A percentile compares a stretch with the other conserved stretches of the same genome.
phyloP scores from a whole-genome alignment of 2,329 filamentous ascomycete species.

The Paraconiothyrium brasiliense region DNA sequence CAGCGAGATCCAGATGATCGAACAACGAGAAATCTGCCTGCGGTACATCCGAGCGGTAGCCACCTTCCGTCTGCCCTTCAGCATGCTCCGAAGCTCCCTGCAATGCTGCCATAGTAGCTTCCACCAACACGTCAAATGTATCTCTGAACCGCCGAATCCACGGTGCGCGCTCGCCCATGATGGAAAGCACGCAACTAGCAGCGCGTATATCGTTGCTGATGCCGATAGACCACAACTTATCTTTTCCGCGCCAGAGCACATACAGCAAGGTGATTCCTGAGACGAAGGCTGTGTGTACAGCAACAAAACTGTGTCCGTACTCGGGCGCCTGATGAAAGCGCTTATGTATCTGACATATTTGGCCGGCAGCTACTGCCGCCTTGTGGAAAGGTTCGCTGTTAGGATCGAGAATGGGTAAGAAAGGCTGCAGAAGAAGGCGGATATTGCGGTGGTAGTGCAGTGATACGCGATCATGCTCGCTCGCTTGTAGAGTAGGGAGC shows the following conservation, averaged over 20 bases:
- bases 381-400: constrained; percentile 59
- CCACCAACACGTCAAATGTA: constrained; percentile 24
- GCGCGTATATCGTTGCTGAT: constrained; percentile 61
- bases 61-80: background rate
- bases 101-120: constrained; percentile 24
- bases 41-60: background rate
- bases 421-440: constrained; percentile 62
- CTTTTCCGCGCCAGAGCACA: constrained; percentile 55
- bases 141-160: constrained; percentile 49
- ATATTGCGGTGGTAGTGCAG: constrained; percentile 62
- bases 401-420: constrained; percentile 57
- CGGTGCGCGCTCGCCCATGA: constrained; percentile 60
- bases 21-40: constrained; percentile 21
- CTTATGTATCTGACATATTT: constrained; percentile 56
- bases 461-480: constrained; percentile 58
- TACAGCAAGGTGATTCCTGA: constrained; percentile 54
- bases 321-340: constrained; percentile 53
- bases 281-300: constrained; percentile 56
- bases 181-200: constrained; percentile 60
- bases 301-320: constrained; percentile 56
- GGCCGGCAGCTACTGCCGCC: constrained; percentile 52
- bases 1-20: constrained; percentile 18
- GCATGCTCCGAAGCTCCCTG: constrained; percentile 13
- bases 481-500: constrained; percentile 44
- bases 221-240: constrained; percentile 58